phyloP scores from a whole-genome alignment of 352 stramenopile species.

The Paralagenidium karlingii region DNA sequence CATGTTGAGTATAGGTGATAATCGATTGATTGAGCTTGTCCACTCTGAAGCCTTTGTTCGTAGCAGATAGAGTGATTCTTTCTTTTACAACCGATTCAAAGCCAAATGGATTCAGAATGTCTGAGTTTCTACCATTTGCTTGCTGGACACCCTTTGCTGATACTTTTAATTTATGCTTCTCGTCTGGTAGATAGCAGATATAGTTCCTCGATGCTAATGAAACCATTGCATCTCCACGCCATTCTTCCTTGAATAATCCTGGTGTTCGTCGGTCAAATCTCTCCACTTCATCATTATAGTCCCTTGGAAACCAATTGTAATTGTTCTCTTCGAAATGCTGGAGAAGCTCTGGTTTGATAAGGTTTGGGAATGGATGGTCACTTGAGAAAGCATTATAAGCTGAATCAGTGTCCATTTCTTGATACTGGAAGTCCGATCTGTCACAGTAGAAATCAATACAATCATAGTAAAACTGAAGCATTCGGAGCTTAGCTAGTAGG shows the following conservation, averaged over 20 bases:
- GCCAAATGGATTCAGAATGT: constrained; percentile 7
- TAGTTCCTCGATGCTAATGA: constrained; percentile 10
- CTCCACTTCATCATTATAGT: constrained; percentile 2
- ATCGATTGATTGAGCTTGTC: constrained; percentile 13
- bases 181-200: constrained; percentile 13
- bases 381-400: constrained; percentile 8
- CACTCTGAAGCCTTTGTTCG: constrained; percentile 15
- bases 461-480: constrained; percentile 13
- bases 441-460: constrained; percentile 10
- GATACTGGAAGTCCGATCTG: constrained; percentile 6
- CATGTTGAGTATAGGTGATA: constrained; percentile 13
- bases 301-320: constrained; percentile 8
- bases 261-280: constrained; percentile 3
- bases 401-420: constrained; percentile 10
- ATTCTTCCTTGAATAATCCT: constrained; percentile 15
- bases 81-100: constrained; percentile 12
- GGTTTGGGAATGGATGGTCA: constrained; percentile 8
- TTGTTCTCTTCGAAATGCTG: constrained; percentile 7
- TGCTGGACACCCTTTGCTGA: constrained; percentile 14
- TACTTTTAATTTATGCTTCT: constrained; percentile 6
- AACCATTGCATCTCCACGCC: constrained; percentile 11
- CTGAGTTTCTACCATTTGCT: constrained; percentile 2
- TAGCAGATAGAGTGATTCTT: constrained; percentile 9
- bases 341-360: constrained; percentile 8
- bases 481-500: constrained; percentile 8